A percentile compares a stretch with the other conserved stretches of the same genome.
Evolutionary conservation across 495 filamentous ascomycete genomes (phyloP).

Genomic region (Sabuloglossum arenarium): DNA sequence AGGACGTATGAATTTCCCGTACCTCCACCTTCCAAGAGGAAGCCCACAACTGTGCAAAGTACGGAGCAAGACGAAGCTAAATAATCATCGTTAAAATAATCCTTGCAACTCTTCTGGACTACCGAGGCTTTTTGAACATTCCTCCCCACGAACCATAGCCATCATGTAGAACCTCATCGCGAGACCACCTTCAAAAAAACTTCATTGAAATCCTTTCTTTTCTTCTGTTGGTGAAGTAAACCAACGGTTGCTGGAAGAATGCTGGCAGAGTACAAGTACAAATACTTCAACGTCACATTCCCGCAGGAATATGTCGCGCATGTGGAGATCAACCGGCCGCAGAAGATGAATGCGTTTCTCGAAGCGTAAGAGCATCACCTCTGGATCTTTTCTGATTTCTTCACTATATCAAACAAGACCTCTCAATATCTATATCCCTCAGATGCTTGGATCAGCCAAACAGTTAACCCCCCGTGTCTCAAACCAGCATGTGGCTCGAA

Average conservation of each 20-base stretch:
- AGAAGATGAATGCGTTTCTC: constrained; percentile 80
- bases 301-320: constrained; percentile 59
- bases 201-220: too few species aligned
- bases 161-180: too few species aligned
- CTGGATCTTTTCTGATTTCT: background rate
- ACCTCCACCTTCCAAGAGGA: too few species aligned
- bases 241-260: background rate
- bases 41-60: too few species aligned
- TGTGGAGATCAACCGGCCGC: constrained; percentile 79
- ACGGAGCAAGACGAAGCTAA: too few species aligned
- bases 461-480: background rate
- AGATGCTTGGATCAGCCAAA: background rate
- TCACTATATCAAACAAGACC: background rate
- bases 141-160: too few species aligned
- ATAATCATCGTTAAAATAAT: too few species aligned
- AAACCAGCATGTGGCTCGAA: constrained; percentile 67
- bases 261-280: constrained; percentile 8
- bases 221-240: too few species aligned
- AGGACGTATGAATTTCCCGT: too few species aligned
- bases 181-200: too few species aligned
- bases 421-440: background rate
- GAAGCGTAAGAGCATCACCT: constrained; percentile 34
- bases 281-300: constrained; percentile 60
- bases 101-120: too few species aligned
- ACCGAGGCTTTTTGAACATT: too few species aligned